Evolutionary conservation across 805 yeast genomes (phyloP).

Genomic region (Hanseniaspora pseudoguilliermondii): DNA sequence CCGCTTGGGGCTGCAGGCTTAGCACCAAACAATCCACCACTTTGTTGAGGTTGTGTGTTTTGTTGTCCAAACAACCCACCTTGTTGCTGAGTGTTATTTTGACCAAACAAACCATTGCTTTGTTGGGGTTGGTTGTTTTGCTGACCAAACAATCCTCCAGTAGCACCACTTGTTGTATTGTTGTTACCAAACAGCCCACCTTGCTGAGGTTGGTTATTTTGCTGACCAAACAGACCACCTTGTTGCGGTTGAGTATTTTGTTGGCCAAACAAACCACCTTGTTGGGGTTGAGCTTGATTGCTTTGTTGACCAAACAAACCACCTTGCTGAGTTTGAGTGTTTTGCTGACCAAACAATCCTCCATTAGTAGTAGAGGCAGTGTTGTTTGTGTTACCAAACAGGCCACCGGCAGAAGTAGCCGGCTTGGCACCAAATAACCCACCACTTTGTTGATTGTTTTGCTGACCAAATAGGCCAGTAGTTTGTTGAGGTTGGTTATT

Average conservation of each 20-base stretch:
- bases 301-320: slow-evolving; percentile 18
- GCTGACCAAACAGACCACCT: slow-evolving; percentile 18
- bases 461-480: slow-evolving; percentile 19
- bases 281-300: too few species aligned
- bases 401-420: slow-evolving; percentile 26
- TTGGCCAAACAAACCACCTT: slow-evolving; percentile 22
- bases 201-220: slow-evolving; percentile 18
- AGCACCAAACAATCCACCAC: slow-evolving; percentile 20
- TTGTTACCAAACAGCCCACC: slow-evolving; percentile 33
- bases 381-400: slow-evolving; percentile 31
- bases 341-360: slow-evolving; percentile 19
- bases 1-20: slow-evolving; percentile 14
- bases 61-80: slow-evolving; percentile 32
- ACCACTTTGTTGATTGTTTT: slow-evolving; percentile 16
- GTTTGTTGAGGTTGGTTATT: slow-evolving; percentile 15
- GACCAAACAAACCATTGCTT: slow-evolving; percentile 25
- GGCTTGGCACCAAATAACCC: slow-evolving; percentile 34
- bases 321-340: slow-evolving; percentile 14
- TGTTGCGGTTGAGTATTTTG: slow-evolving; percentile 17
- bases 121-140: not conserved
- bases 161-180: slow-evolving; percentile 12
- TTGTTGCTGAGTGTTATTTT: slow-evolving; percentile 14
- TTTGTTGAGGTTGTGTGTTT: slow-evolving; percentile 13
- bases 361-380: slow-evolving; percentile 14
- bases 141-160: slow-evolving; percentile 11